A percentile compares a stretch with the other conserved stretches of the same genome.
Conservation (phyloP, 495 filamentous ascomycete species). For the Aeminium ludgeri region DNA sequence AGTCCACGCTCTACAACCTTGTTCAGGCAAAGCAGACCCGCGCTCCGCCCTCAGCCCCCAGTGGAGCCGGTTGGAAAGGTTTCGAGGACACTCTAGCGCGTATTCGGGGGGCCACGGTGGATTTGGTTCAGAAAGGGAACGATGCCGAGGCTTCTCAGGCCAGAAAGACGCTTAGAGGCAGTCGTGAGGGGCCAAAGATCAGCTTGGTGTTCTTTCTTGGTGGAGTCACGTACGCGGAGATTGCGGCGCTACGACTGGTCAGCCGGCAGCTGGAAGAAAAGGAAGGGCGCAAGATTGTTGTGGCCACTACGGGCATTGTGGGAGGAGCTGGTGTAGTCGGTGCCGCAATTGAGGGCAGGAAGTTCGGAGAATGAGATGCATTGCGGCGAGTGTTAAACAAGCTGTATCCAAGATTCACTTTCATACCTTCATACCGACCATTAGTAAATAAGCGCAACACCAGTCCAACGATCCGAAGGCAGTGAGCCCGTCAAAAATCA, state of each 20-base stretch:
- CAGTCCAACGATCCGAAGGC: not conserved
- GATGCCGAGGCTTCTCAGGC: slow-evolving; percentile 74
- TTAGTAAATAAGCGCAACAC: no score
- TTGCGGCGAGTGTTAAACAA: not conserved
- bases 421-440: no score
- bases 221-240: slow-evolving; percentile 87
- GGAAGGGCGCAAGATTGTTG: slow-evolving; percentile 60
- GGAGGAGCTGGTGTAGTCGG: slow-evolving; percentile 84
- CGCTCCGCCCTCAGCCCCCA: not conserved
- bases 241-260: slow-evolving; percentile 84
- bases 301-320: slow-evolving; percentile 81
- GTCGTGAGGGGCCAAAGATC: slow-evolving; percentile 43
- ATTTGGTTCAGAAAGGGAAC: slow-evolving; percentile 81
- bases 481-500: no score
- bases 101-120: slow-evolving; percentile 72
- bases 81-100: slow-evolving; percentile 33
- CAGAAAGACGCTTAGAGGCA: slow-evolving; percentile 60
- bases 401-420: no score
- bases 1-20: slow-evolving; percentile 43
- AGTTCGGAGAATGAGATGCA: slow-evolving; percentile 32
- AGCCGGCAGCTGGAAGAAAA: slow-evolving; percentile 54
- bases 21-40: slow-evolving; percentile 1
- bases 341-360: slow-evolving; percentile 57
- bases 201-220: slow-evolving; percentile 91
- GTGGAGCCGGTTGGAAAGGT: slow-evolving; percentile 11